Percentiles rank a stretch among this genome's conserved stretches.
Evolutionary conservation across 169 alveolate genomes (phyloP).

Genomic region (Plasmodium yoelii): DNA sequence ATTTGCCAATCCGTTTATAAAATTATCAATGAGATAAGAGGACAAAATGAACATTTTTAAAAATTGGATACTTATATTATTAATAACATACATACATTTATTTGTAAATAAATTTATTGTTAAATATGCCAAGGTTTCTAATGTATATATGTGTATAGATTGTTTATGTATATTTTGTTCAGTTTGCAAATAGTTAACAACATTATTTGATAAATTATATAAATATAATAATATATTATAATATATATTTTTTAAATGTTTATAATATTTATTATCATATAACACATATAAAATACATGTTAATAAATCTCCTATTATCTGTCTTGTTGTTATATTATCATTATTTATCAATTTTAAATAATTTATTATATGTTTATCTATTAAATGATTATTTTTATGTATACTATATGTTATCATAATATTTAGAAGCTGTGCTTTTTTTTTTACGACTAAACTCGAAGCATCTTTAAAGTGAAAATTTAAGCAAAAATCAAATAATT

Average conservation of each 20-base stretch:
- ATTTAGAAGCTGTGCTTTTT: slow-evolving; percentile 45
- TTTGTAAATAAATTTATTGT: slow-evolving; percentile 35
- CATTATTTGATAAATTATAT: slow-evolving; percentile 14
- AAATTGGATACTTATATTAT: slow-evolving; percentile 47
- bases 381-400: slow-evolving; percentile 45
- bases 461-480: slow-evolving; percentile 42
- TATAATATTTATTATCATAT: slow-evolving; percentile 47
- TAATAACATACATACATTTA: slow-evolving; percentile 61
- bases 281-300: slow-evolving; percentile 37
- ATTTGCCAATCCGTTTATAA: slow-evolving; percentile 44
- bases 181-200: slow-evolving; percentile 46
- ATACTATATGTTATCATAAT: slow-evolving; percentile 66
- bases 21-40: slow-evolving; percentile 31
- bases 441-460: slow-evolving; percentile 57
- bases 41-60: slow-evolving; percentile 69
- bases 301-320: slow-evolving; percentile 44
- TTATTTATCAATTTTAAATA: slow-evolving; percentile 44
- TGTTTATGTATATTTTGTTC: slow-evolving; percentile 28
- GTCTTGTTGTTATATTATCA: slow-evolving; percentile 68
- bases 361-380: slow-evolving; percentile 35
- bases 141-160: slow-evolving; percentile 31
- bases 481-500: slow-evolving; percentile 54
- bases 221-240: slow-evolving; percentile 32
- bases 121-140: slow-evolving; percentile 66
- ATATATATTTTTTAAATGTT: slow-evolving; percentile 46